Evolutionary conservation across 2,329 filamentous ascomycete species (phyloP).

Genomic region (Trichoderma harzianum): DNA sequence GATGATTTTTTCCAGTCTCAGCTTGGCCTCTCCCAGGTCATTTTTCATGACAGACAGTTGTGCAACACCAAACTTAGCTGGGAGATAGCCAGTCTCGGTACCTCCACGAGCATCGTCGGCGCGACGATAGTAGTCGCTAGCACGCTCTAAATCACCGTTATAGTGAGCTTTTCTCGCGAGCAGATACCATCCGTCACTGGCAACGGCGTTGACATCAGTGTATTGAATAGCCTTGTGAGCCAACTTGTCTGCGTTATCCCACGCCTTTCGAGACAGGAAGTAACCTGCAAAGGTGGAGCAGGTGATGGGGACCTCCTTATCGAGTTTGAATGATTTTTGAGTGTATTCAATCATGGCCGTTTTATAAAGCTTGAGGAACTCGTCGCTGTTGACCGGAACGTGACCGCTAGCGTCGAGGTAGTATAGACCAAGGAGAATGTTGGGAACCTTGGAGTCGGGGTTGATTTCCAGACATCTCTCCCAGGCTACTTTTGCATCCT

Average conservation of each 20-base stretch:
- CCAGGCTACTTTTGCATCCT: constrained; percentile 89
- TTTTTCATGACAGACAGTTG: constrained; percentile 82
- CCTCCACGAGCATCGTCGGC: constrained; percentile 91
- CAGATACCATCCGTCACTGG: constrained; percentile 96
- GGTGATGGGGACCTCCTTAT: constrained; percentile 85
- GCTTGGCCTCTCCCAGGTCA: constrained; percentile 87
- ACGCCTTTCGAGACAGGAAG: constrained; percentile 79
- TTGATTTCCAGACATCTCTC: constrained; percentile 78
- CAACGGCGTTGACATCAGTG: constrained; percentile 93
- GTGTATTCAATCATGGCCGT: constrained; percentile 94
- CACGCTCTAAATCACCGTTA: constrained; percentile 68
- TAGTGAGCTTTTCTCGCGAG: constrained; percentile 90
- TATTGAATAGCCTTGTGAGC: constrained; percentile 92
- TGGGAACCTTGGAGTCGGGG: constrained; percentile 82
- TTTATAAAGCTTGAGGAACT: constrained; percentile 82
- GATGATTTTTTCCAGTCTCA: constrained; percentile 89
- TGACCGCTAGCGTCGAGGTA: constrained; percentile 84
- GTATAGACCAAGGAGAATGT: constrained; percentile 85
- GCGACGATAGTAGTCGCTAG: constrained; percentile 81
- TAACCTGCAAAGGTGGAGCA: constrained; percentile 89
- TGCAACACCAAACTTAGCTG: constrained; percentile 90
- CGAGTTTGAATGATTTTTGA: constrained; percentile 87
- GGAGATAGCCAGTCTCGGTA: constrained; percentile 83
- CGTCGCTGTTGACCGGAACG: constrained; percentile 76
- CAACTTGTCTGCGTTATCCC: constrained; percentile 77